Percentiles rank a stretch among this genome's conserved stretches.
Conservation (phyloP, 2,329 filamentous ascomycete genomes). For the Metarhizium anisopliae region DNA sequence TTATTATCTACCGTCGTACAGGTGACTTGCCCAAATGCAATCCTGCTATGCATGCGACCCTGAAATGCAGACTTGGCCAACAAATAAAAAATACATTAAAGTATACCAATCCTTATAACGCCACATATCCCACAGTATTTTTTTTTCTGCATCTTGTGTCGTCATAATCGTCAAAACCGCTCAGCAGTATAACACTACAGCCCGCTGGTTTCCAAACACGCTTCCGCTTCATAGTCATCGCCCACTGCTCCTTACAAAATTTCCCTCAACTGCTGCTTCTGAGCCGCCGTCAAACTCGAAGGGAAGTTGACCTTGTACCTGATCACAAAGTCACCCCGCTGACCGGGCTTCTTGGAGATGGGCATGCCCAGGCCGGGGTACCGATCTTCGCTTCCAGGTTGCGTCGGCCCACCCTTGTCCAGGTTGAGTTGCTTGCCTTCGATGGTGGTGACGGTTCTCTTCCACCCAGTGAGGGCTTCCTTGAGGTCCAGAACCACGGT, state of each 20-base stretch:
- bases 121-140: background rate
- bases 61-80: background rate
- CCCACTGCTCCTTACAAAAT: slow-evolving; percentile 47
- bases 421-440: slow-evolving; percentile 80
- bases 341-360: slow-evolving; percentile 76
- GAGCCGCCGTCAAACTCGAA: slow-evolving; percentile 59
- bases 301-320: slow-evolving; percentile 93
- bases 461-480: slow-evolving; percentile 92
- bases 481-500: slow-evolving; percentile 78
- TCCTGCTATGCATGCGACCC: background rate
- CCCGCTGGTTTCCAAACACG: background rate
- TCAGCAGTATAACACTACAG: background rate
- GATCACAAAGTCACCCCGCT: slow-evolving; percentile 81
- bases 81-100: background rate
- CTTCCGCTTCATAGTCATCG: background rate
- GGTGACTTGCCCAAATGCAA: background rate
- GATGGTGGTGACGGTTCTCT: slow-evolving; percentile 82
- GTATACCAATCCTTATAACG: background rate
- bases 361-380: slow-evolving; percentile 92
- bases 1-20: background rate
- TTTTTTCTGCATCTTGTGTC: background rate
- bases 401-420: slow-evolving; percentile 74
- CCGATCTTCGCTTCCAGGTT: slow-evolving; percentile 69
- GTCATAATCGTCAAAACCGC: slow-evolving; percentile 1
- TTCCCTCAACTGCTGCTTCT: slow-evolving; percentile 74